phyloP scores from a whole-genome alignment of 176 grass and related monocot genomes.

The Pontederia crassipes region DNA sequence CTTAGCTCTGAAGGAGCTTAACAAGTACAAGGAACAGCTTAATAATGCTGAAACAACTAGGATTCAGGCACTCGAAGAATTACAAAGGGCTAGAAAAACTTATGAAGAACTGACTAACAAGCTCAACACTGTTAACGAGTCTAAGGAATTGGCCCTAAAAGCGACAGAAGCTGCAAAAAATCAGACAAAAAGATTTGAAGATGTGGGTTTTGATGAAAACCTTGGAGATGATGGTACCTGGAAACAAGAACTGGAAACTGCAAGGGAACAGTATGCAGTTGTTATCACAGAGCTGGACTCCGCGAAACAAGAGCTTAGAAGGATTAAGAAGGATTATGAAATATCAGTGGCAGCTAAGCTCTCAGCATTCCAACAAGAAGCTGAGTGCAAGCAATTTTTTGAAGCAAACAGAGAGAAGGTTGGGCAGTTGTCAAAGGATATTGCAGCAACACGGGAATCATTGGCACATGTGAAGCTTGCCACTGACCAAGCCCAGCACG shows the following conservation, averaged over 20 bases:
- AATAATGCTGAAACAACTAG: conserved; percentile 66
- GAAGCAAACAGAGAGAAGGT: conserved; percentile 62
- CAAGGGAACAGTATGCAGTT: conserved; percentile 60
- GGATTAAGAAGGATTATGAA: conserved; percentile 87
- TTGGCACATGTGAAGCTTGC: conserved; percentile 71
- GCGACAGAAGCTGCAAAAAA: conserved; percentile 66
- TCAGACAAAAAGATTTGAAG: conserved; percentile 65
- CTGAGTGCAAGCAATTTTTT: conserved; percentile 51
- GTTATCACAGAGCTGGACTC: conserved; percentile 77
- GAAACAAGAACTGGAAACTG: conserved; percentile 70
- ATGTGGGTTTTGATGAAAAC: conserved; percentile 31
- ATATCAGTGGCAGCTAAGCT: conserved; percentile 71
- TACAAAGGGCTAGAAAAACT: conserved; percentile 75
- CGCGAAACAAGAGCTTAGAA: conserved; percentile 87
- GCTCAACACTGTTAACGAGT: conserved; percentile 66
- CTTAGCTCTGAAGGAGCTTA: conserved; percentile 77
- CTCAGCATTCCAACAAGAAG: conserved; percentile 65
- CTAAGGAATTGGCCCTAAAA: conserved; percentile 65
- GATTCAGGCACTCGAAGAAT: conserved; percentile 64
- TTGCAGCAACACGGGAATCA: conserved; percentile 55
- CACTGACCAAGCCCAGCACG: conserved; percentile 64
- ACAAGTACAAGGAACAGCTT: conserved; percentile 88
- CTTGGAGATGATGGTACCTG: conserved; percentile 46
- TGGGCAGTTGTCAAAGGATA: conserved; percentile 54
- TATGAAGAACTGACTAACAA: conserved; percentile 62